These are phyloP conservation scores for Ceratobasidium papillatum DNA, from an alignment of 1,284 basidiomycete genomes.

Conservation along the genomic window DNA sequence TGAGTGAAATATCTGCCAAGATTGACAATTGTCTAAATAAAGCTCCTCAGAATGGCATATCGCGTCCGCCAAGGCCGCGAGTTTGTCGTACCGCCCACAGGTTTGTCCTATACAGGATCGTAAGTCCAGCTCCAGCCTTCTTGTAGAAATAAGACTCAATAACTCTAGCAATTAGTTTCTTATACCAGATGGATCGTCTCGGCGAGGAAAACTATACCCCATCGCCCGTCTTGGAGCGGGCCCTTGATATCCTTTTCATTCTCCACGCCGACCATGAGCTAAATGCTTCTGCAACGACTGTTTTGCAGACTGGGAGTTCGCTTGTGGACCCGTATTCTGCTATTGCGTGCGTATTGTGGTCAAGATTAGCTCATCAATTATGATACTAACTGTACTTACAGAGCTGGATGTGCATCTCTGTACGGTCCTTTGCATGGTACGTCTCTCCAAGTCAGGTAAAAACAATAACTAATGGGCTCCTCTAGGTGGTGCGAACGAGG, in stretches of 20 bases:
- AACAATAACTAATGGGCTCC: not conserved
- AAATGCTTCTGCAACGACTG: conserved; percentile 84
- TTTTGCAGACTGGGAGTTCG: conserved; percentile 85
- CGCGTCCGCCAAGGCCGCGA: conserved; percentile 86
- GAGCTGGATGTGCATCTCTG: conserved; percentile 82
- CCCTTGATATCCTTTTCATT: conserved; percentile 84
- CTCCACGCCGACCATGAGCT: conserved; percentile 89
- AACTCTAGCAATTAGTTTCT: conserved; percentile 56
- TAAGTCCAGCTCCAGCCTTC: conserved; percentile 53
- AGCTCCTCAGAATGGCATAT: conserved; percentile 77
- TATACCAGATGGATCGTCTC: conserved; percentile 87
- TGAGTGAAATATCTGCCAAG: conserved; percentile 52
- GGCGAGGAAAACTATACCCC: conserved; percentile 77
- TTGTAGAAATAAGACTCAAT: not conserved
- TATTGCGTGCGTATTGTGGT: conserved; percentile 64
- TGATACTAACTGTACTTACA: conserved; percentile 48
- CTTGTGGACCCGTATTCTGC: conserved; percentile 88
- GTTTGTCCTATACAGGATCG: conserved; percentile 84
- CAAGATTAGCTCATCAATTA: not conserved
- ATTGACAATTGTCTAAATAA: not conserved
- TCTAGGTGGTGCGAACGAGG: conserved; percentile 83
- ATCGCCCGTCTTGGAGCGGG: conserved; percentile 82
- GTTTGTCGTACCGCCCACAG: conserved; percentile 85
- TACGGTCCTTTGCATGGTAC: conserved; percentile 83
- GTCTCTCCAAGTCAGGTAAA: not conserved